Evolutionary conservation across 1,284 basidiomycete species (phyloP), one percentile per base, ranked within the genome.

Genomic region (Kwoniella shivajii): DNA sequence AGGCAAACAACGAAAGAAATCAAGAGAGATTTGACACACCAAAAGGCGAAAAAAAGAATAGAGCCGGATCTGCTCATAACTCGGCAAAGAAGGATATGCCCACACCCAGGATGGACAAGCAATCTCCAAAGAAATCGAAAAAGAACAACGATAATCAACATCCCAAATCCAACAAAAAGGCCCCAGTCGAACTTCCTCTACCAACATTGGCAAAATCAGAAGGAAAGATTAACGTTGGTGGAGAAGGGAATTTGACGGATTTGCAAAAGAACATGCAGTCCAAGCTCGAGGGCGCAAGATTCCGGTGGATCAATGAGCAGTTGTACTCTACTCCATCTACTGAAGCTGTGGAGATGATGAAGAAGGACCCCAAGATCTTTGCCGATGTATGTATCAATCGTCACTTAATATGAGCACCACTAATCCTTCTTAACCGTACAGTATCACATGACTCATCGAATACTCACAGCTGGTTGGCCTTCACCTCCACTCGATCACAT

Each of bases 361-460:
- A 84, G 69, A 83, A 87, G 46, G 87, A 92, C 67, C 86, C 88
- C 9, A 81, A 82, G 43, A 81, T 88, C 18, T 92, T 88, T 65
- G 80, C 85, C 48, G 90, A 92, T 71, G 92, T 90, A 62, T 66
- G 83, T 67, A 11, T n/a, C n/a, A n/a, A n/a, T n/a, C n/a, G n/a
- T n/a, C n/a, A n/a, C n/a, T n/a, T n/a, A n/a, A n/a, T n/a, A n/a
- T n/a, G n/a, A n/a, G n/a, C n/a, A n/a, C n/a, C n/a, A n/a, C 37
- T 33, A 49, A 31, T 66, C 59, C 50, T 27, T 3, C 37, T 18
- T 50, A 63, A 34, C 31, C 10, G 56, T 46, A 54, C 71, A 95
- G 92, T 97, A 97, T 72, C 93, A 97, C 76, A 80, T 80, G 36
- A 92, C 92, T 10, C 96, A 96, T 79, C 86, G 92, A 36, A 84